phyloP scores from a whole-genome alignment of 169 alveolate genomes.

The Ichthyophthirius multifiliis region DNA sequence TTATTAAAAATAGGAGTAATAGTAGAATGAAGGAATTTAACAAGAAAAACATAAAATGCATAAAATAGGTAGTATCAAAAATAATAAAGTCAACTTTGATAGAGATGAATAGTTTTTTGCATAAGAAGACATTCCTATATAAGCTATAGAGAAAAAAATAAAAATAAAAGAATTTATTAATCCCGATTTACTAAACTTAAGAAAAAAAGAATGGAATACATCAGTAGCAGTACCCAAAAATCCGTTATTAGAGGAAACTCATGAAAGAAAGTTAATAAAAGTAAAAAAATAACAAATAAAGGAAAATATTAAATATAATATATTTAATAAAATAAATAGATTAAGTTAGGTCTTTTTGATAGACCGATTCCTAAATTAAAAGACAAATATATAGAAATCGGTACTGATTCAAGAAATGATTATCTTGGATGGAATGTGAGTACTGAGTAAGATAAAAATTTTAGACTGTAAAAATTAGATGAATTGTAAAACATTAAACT shows the following conservation, averaged over 20 bases:
- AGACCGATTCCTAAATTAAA: constrained; percentile 33
- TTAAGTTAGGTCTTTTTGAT: constrained; percentile 40
- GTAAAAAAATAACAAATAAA: background rate
- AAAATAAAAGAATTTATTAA: constrained; percentile 18
- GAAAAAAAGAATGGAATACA: constrained; percentile 43
- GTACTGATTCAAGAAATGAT: constrained; percentile 40
- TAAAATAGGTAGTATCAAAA: constrained; percentile 34
- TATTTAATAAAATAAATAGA: background rate
- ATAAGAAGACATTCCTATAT: constrained; percentile 29
- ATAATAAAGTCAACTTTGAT: constrained; percentile 31
- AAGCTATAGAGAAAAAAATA: constrained; percentile 14
- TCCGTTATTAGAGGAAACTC: constrained; percentile 44
- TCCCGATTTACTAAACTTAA: constrained; percentile 28
- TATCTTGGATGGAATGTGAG: constrained; percentile 46
- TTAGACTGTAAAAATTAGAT: background rate
- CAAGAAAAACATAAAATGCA: constrained; percentile 19
- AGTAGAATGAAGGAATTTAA: constrained; percentile 16
- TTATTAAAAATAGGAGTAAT: constrained; percentile 7
- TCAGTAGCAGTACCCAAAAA: constrained; percentile 34
- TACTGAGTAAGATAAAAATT: background rate
- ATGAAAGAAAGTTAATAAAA: constrained; percentile 42
- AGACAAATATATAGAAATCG: constrained; percentile 29
- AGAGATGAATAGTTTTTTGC: constrained; percentile 39
- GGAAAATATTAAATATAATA: background rate
- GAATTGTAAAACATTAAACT: background rate